phyloP scores from a whole-genome alignment of 768 basidiomycete species.

The Tephrocybe sp. region DNA sequence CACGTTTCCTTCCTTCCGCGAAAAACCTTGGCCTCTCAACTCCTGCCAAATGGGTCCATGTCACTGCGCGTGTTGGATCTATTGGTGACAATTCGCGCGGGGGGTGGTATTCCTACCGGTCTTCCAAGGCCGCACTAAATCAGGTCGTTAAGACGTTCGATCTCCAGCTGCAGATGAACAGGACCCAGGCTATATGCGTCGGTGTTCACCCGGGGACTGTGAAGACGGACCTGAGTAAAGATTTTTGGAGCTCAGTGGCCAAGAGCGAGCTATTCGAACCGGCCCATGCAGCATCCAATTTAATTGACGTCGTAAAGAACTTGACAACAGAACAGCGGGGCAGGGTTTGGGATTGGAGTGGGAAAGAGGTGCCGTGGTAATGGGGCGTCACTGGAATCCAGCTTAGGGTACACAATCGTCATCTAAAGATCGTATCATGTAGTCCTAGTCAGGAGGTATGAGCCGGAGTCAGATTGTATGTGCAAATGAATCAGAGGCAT shows the following conservation, averaged over 20 bases:
- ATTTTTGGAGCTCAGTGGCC: conserved; percentile 45
- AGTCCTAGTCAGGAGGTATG: neutral
- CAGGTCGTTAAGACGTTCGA: conserved; percentile 65
- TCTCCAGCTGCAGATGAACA: conserved; percentile 47
- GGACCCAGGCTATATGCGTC: conserved; percentile 48
- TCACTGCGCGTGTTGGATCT: conserved; percentile 60
- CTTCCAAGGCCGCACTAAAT: conserved; percentile 64
- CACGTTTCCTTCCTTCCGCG: conserved; percentile 49
- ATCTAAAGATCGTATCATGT: neutral
- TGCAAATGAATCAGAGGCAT: neutral
- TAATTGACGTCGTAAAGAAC: conserved; percentile 44
- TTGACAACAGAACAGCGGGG: conserved; percentile 44
- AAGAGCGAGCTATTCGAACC: conserved; percentile 47
- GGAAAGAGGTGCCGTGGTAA: conserved; percentile 46
- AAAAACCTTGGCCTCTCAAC: conserved; percentile 20
- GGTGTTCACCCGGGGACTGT: conserved; percentile 63
- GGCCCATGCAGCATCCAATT: conserved; percentile 44
- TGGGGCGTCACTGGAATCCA: neutral
- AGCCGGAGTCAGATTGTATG: neutral
- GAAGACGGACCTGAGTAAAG: conserved; percentile 57
- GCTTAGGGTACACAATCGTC: neutral
- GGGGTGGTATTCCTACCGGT: conserved; percentile 64
- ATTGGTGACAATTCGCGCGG: conserved; percentile 57
- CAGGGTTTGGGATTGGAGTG: conserved; percentile 59
- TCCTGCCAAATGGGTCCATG: conserved; percentile 58